Evolutionary conservation across 116 monocot species (phyloP).

Genomic region (Dioscorea cayenensis): DNA sequence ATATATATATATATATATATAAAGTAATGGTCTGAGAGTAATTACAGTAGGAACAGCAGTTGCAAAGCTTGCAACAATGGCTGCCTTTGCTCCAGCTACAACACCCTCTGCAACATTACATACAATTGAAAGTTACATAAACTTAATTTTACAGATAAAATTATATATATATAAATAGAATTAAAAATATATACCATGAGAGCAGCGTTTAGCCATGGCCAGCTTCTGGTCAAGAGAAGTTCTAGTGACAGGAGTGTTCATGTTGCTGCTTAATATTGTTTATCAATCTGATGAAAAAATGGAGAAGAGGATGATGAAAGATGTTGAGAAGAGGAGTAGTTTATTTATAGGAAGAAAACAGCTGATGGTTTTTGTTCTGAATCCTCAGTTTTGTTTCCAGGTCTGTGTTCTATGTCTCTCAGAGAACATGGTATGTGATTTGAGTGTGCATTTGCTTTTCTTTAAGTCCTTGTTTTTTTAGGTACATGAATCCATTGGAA

Average conservation of each 20-base stretch:
- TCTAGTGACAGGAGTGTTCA: constrained; percentile 7
- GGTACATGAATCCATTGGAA: too few species aligned
- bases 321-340: background rate
- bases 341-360: background rate
- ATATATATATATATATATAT: too few species aligned
- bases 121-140: too few species aligned
- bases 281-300: too few species aligned
- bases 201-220: constrained; percentile 61
- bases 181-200: constrained; percentile 32
- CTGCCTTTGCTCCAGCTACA: constrained; percentile 70
- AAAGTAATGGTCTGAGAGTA: too few species aligned
- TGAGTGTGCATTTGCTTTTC: too few species aligned
- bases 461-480: too few species aligned
- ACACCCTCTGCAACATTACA: constrained; percentile 44
- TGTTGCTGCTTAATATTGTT: background rate
- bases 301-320: background rate
- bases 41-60: constrained; percentile 78
- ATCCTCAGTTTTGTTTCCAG: background rate
- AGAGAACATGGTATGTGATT: too few species aligned
- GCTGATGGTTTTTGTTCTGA: background rate
- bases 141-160: too few species aligned
- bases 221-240: constrained; percentile 42
- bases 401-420: too few species aligned
- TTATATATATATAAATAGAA: background rate
- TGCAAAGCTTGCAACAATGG: constrained; percentile 59